Base-by-base conservation (phyloP, 2,329 filamentous ascomycete species). In the Aspergillus hiratsukae region DNA sequence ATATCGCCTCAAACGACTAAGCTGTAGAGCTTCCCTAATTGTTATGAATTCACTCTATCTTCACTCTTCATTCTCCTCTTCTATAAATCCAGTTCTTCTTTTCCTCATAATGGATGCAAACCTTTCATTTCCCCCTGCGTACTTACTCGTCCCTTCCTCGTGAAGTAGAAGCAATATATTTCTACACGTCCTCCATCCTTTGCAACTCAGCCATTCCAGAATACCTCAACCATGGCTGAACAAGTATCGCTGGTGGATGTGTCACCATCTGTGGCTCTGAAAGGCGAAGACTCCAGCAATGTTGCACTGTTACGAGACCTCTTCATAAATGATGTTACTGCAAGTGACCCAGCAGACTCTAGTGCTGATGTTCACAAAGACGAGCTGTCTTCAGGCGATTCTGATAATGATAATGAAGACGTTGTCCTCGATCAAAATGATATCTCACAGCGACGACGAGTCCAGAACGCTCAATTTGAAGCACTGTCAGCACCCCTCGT, bases 381-480 rank as follows among this genome's bases (percentile, higher is more conserved):
- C 11, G 45, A 61, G 17, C 60, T 46, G 27, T 60, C 61, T 8
- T 64, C 63, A 3, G 66, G 66, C 21, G 67, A 69, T 23, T 72
- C 71, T 4, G 66, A 71, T 3, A 57, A 61, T 3, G 69, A 75
- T 17, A 61, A 66, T 8, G 64, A 69, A 28, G 63, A 66, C 51
- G 5, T 46, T 4, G 27, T 46, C 3, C 51, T 35, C n/a, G 27
- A 58, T 35, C 31, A 58, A 31, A 61, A 23, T 61, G 69, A 2
- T 58, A 66, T 10, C 69, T 73, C 76, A 0, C 75, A 82, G 48
- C 78, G 76, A 61, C 81, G 81, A 52, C 77, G 77, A 11, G 70
- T 70, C 3, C 81, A 86, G 50, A 77, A 80, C 58, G 75, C 77
- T 1, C 75, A 75, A 29, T 83, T 86, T 51, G 74, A 81, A 51